Percentiles rank a stretch among this genome's conserved stretches.
Evolutionary conservation across 257 asterid species (phyloP).

Genomic region (Linaria vulgaris): DNA sequence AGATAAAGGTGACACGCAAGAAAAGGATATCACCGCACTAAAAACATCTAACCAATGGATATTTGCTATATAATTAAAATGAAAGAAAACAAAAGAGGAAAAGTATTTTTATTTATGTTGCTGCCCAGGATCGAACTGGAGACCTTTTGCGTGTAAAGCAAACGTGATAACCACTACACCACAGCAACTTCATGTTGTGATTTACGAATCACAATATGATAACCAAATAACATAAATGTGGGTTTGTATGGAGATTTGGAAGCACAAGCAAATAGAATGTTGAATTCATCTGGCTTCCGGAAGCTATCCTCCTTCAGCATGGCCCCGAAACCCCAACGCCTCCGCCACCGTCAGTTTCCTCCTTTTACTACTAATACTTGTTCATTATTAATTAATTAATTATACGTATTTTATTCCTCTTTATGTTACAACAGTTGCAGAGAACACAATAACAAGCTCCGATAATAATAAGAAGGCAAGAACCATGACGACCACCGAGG

Average conservation of each 20-base stretch:
- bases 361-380: no score
- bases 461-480: constrained; percentile 66
- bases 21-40: constrained; percentile 25
- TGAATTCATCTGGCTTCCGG: no score
- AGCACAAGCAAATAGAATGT: no score
- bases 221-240: no score
- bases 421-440: constrained; percentile 45
- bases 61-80: no score
- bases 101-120: constrained; percentile 24
- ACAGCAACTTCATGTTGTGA: constrained; percentile 33
- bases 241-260: no score
- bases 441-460: constrained; percentile 27
- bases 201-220: no score
- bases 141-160: constrained; percentile 79
- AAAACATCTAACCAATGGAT: neutral
- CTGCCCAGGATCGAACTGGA: constrained; percentile 97
- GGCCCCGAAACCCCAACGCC: constrained; percentile 54
- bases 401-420: neutral
- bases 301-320: constrained; percentile 43
- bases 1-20: constrained; percentile 7
- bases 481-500: constrained; percentile 36
- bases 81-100: neutral
- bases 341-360: constrained; percentile 45
- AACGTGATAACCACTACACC: constrained; percentile 69
- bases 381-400: no score